Percentiles rank a stretch among this genome's conserved stretches.
These are phyloP conservation scores for Pseudocercospora vitis DNA, from an alignment of 2,329 filamentous ascomycete species.

Conservation along the genomic window DNA sequence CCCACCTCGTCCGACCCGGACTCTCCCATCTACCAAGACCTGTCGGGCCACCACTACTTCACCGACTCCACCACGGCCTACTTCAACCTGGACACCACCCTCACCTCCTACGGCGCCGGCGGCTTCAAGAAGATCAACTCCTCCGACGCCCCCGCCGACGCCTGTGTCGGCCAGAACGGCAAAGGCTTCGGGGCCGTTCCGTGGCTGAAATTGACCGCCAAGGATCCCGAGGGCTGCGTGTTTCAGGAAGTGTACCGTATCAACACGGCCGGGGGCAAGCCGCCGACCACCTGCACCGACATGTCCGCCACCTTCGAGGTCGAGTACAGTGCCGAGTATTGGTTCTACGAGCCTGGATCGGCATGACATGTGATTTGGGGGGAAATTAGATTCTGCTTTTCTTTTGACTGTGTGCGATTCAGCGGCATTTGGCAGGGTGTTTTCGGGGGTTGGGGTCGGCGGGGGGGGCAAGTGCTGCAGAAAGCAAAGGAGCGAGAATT, in stretches of 20 bases:
- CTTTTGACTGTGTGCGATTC: slow-evolving; percentile 8
- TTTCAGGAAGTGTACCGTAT: slow-evolving; percentile 79
- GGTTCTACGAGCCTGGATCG: slow-evolving; percentile 49
- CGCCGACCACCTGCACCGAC: slow-evolving; percentile 71
- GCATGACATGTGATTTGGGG: too few relatives aligned
- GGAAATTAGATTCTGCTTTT: neutral
- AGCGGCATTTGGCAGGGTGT: too few relatives aligned
- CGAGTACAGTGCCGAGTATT: slow-evolving; percentile 80
- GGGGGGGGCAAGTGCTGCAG: too few relatives aligned
- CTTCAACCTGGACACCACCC: slow-evolving; percentile 70
- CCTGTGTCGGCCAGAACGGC: slow-evolving; percentile 58
- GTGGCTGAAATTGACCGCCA: slow-evolving; percentile 70
- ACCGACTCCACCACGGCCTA: slow-evolving; percentile 66
- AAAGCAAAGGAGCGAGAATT: too few relatives aligned
- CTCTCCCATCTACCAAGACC: slow-evolving; percentile 58
- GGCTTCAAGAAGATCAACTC: slow-evolving; percentile 64
- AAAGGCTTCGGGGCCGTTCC: slow-evolving; percentile 68
- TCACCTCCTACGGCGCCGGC: slow-evolving; percentile 57
- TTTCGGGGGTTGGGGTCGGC: too few relatives aligned
- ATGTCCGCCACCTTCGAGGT: slow-evolving; percentile 66
- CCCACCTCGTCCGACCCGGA: slow-evolving; percentile 42
- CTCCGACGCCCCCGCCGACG: slow-evolving; percentile 61
- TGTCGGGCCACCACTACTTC: slow-evolving; percentile 84
- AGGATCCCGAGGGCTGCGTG: slow-evolving; percentile 54
- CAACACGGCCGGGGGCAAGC: slow-evolving; percentile 75